A percentile compares a stretch with the other conserved stretches of the same genome.
Evolutionary conservation across 768 basidiomycete species (phyloP).

Genomic region (Lentinula edodes): DNA sequence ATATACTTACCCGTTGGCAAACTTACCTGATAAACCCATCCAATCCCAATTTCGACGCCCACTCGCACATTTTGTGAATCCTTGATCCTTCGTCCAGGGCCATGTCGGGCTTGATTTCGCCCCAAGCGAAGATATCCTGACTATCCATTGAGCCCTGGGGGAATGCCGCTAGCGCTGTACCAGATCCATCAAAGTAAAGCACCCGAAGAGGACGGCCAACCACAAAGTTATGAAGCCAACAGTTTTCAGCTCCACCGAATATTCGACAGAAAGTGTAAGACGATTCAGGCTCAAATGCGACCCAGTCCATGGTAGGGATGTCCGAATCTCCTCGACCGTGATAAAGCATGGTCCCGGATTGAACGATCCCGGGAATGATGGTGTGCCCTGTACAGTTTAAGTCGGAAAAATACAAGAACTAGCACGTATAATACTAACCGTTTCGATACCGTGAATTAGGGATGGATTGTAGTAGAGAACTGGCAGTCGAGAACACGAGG

Average conservation of each 20-base stretch:
- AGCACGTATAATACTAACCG: too few relatives aligned
- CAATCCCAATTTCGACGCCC: conserved; percentile 32
- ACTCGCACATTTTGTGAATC: conserved; percentile 33
- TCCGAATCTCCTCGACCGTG: conserved; percentile 10
- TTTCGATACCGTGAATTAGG: too few relatives aligned
- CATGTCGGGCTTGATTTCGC: conserved; percentile 15
- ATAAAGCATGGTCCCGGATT: conserved; percentile 14
- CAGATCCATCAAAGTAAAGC: conserved; percentile 48
- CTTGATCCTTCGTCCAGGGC: conserved; percentile 25
- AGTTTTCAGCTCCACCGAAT: conserved; percentile 6
- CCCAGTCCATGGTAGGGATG: conserved; percentile 11
- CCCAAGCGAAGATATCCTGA: conserved; percentile 44
- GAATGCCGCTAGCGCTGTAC: conserved; percentile 32
- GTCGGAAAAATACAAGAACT: too few relatives aligned
- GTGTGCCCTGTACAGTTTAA: conserved; percentile 11
- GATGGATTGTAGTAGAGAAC: too few relatives aligned
- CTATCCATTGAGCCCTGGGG: conserved; percentile 33
- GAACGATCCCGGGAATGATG: conserved; percentile 12
- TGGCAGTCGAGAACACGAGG: too few relatives aligned
- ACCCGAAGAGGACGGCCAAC: conserved; percentile 34
- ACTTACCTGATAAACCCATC: conserved; percentile 38
- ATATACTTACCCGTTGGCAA: not conserved
- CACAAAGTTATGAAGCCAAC: conserved; percentile 33
- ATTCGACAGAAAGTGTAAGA: conserved; percentile 29
- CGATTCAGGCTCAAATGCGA: conserved; percentile 15